Base-by-base conservation (phyloP, 179 eudicot species). In the Carnegiea gigantea region DNA sequence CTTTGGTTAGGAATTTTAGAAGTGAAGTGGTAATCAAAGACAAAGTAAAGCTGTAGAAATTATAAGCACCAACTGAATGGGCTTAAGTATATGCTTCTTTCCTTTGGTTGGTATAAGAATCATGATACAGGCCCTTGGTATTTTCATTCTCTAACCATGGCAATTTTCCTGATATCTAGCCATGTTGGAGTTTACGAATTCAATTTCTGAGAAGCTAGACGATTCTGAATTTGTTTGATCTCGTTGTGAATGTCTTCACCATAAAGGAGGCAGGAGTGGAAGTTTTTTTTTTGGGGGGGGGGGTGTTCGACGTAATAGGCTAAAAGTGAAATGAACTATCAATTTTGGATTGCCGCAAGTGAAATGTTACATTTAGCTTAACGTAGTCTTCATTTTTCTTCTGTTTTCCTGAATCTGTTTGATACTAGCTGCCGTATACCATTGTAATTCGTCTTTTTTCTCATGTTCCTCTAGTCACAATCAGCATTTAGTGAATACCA, bases 401-500 rank as follows among this genome's bases (percentile, higher is more conserved):
- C 38, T 28, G 0, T 67, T 26, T 67, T 23, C 44, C 57, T 51
- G 14, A 36, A 15, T 43, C 38, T 77, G 67, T 30, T 74, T 5
- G 17, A 18, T 62, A 60, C 9, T 76, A 26, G 64, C 53, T 33
- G 46, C 44, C 18, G 43, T 51, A 5, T 20, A 18, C 62, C 23
- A 3, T 80, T 76, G 68, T 77, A 59, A 75, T 53, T 79, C 70
- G 17, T 70, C 21, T 51, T 46, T 17, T 75, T 26, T 85, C 24
- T 51, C 23, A 54, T 81, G 48, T 70, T 40, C 77, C 53, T 78
- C 62, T 78, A 92, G 95, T 89, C 92, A 23, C 91, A 93, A 79
- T 83, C 87, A 72, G 81, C 90, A 68, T 93, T 93, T 81, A 78
- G 73, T 51, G 89, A 88, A 77, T 93, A 91, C 82, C 89, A 82